phyloP scores from a whole-genome alignment of 2,329 filamentous ascomycete species.

The Lachnellula arida region DNA sequence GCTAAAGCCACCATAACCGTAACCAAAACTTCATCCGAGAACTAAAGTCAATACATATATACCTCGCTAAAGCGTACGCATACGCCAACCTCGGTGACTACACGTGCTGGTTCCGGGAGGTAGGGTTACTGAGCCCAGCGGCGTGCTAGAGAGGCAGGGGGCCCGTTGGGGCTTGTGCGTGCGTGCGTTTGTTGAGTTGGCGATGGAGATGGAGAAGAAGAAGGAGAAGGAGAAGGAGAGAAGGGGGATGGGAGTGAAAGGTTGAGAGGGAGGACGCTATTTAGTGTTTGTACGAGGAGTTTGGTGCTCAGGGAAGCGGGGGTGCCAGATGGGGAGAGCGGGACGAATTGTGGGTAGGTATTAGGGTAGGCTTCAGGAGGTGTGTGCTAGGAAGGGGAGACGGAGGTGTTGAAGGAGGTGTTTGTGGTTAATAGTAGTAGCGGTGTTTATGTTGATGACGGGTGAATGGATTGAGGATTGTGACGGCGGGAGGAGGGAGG shows the following conservation, averaged over 20 bases:
- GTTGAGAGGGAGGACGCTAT: slow-evolving; percentile 70
- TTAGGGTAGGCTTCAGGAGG: slow-evolving; percentile 56
- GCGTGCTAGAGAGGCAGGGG: slow-evolving; percentile 59
- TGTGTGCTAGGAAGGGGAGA: slow-evolving; percentile 1
- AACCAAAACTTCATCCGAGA: slow-evolving; percentile 43
- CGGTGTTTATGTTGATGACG: slow-evolving; percentile 2
- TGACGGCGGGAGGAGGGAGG: slow-evolving; percentile 79
- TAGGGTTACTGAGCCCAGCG: slow-evolving; percentile 37
- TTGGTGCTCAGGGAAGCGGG: slow-evolving; percentile 71
- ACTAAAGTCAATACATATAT: slow-evolving; percentile 69
- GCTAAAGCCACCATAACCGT: slow-evolving; percentile 30
- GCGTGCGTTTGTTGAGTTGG: too few relatives aligned
- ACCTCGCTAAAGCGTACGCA: slow-evolving; percentile 69
- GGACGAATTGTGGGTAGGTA: slow-evolving; percentile 75
- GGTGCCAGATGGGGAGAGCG: slow-evolving; percentile 69
- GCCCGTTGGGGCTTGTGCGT: slow-evolving; percentile 59
- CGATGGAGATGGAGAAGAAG: slow-evolving; percentile 70
- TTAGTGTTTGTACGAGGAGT: slow-evolving; percentile 72
- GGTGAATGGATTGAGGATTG: slow-evolving; percentile 52
- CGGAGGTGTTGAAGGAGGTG: slow-evolving; percentile 9
- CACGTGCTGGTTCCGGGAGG: slow-evolving; percentile 73
- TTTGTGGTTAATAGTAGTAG: slow-evolving; percentile 17
- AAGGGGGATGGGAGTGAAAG: slow-evolving; percentile 66
- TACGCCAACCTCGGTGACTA: slow-evolving; percentile 46
- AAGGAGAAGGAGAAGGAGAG: slow-evolving; percentile 69